Percentiles rank a stretch among this genome's conserved stretches.
phyloP scores from a whole-genome alignment of 1,284 basidiomycete species.

The Pulveroboletus ridleyi region DNA sequence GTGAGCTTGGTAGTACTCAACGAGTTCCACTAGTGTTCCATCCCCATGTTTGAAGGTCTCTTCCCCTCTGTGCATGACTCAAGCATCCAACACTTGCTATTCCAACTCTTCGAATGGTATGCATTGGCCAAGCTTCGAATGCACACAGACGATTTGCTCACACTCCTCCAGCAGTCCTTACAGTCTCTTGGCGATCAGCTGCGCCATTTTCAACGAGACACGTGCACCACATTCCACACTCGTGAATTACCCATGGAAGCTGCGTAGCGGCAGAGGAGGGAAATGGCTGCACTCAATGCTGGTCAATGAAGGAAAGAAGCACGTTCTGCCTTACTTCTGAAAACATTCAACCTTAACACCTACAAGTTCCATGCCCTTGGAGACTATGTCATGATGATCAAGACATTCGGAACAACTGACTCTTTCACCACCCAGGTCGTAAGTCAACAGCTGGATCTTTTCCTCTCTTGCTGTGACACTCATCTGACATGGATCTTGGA shows the following conservation, averaged over 20 bases:
- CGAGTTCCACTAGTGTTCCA: neutral
- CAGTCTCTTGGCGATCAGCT: neutral
- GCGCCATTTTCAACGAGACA: neutral
- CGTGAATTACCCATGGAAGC: neutral
- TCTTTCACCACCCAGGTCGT: neutral
- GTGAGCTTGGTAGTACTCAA: neutral
- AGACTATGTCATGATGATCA: conserved; percentile 11
- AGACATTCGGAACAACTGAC: too few relatives aligned
- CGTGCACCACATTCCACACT: neutral
- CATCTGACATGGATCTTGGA: too few relatives aligned
- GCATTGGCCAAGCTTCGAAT: neutral
- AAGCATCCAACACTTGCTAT: neutral
- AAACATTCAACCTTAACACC: conserved; percentile 13
- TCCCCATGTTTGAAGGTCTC: neutral
- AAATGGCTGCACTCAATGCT: neutral
- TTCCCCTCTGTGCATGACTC: neutral
- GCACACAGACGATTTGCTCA: neutral
- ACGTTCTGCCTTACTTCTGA: neutral
- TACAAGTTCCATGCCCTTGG: conserved; percentile 19
- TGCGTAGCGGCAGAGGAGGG: neutral
- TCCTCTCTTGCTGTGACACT: too few relatives aligned
- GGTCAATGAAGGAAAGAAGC: conserved; percentile 2
- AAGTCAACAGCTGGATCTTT: too few relatives aligned
- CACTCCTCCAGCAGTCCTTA: conserved; percentile 8
- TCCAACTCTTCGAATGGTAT: neutral